Conservation (phyloP, 2,329 filamentous ascomycete genomes). For the Rhinocladiella similis region DNA sequence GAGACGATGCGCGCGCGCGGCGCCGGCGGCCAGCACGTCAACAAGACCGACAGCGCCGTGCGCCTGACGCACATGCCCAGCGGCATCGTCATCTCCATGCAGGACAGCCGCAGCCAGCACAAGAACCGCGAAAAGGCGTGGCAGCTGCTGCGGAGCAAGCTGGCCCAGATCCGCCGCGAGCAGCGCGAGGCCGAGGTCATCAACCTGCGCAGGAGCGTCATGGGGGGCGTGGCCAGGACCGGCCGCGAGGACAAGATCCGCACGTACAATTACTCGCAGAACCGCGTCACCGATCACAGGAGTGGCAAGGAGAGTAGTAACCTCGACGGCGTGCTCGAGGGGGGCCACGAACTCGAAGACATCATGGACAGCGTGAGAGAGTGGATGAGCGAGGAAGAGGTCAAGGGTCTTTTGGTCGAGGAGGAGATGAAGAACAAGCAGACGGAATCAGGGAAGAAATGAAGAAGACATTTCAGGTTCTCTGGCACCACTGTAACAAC, state of each 20-base stretch:
- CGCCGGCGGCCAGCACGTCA: conserved; percentile 95
- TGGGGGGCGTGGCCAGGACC: conserved; percentile 74
- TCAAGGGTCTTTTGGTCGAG: conserved; percentile 67
- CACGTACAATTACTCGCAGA: conserved; percentile 80
- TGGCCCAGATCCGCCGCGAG: conserved; percentile 79
- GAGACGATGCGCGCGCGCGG: conserved; percentile 93
- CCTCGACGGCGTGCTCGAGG: conserved; percentile 75
- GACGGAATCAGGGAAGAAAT: conserved; percentile 13
- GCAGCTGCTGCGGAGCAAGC: conserved; percentile 75
- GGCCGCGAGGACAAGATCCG: conserved; percentile 91
- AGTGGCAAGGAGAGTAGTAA: conserved; percentile 78
- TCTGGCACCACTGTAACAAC: background rate
- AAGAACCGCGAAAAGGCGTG: conserved; percentile 87
- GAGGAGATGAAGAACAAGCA: conserved; percentile 51
- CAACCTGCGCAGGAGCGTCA: conserved; percentile 71
- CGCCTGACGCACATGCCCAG: conserved; percentile 89
- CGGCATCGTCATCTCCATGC: conserved; percentile 83
- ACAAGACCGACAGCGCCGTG: conserved; percentile 95
- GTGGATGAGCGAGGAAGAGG: conserved; percentile 75
- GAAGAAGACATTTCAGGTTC: too few relatives aligned
- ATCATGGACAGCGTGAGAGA: conserved; percentile 75
- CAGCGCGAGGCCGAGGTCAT: conserved; percentile 79
- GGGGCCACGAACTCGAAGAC: conserved; percentile 69
- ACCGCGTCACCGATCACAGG: conserved; percentile 85
- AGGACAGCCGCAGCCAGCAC: conserved; percentile 87